Evolutionary conservation across 805 yeast species (phyloP).

Genomic region (Saturnispora galanensis): DNA sequence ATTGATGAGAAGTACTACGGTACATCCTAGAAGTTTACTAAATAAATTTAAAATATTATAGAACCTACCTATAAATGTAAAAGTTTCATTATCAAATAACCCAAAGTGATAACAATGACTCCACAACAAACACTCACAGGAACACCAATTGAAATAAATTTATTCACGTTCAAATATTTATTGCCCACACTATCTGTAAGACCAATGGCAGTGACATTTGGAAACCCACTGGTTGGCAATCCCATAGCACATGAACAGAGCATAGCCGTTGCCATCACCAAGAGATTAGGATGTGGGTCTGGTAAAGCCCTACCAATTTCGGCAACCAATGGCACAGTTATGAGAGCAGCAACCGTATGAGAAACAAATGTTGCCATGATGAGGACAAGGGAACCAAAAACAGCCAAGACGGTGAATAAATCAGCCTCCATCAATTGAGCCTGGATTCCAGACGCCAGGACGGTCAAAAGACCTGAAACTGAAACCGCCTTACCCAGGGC

Average conservation of each 20-base stretch:
- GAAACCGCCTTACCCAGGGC: constrained; percentile 94
- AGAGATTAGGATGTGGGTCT: constrained; percentile 75
- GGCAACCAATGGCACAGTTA: constrained; percentile 80
- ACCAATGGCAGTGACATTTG: constrained; percentile 94
- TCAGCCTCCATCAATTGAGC: constrained; percentile 54
- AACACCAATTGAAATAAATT: constrained; percentile 84
- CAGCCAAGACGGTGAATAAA: constrained; percentile 59
- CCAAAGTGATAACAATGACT: constrained; percentile 62
- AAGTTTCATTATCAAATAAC: constrained; percentile 60
- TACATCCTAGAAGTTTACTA: constrained; percentile 26
- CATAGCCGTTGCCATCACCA: constrained; percentile 56
- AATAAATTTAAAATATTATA: neutral
- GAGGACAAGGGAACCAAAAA: constrained; percentile 75
- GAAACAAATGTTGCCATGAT: constrained; percentile 90
- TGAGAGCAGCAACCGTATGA: constrained; percentile 94
- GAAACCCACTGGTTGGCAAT: constrained; percentile 93
- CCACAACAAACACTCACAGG: constrained; percentile 78
- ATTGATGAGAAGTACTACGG: constrained; percentile 77
- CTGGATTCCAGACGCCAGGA: constrained; percentile 68
- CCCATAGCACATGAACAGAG: constrained; percentile 97
- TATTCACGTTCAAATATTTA: constrained; percentile 77
- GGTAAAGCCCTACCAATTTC: constrained; percentile 74
- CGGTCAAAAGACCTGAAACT: constrained; percentile 73
- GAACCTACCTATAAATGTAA: constrained; percentile 33
- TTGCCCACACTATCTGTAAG: constrained; percentile 88